Evolutionary conservation across 345 rosid genomes (phyloP).

Genomic region (Garcia nutans): DNA sequence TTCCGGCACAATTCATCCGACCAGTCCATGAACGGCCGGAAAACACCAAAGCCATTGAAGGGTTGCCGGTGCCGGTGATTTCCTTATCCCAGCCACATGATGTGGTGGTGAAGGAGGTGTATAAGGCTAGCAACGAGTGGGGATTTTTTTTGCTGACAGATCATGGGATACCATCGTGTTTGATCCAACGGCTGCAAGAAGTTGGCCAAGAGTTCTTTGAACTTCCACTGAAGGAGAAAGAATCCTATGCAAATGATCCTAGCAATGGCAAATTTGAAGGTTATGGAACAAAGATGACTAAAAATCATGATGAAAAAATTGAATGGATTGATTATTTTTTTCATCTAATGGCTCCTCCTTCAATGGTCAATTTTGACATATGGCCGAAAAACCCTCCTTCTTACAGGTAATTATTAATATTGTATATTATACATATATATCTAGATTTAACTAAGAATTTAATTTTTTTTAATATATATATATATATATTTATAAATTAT

Average conservation of each 20-base stretch:
- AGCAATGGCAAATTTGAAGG: constrained; percentile 42
- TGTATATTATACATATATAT: no score
- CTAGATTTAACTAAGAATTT: no score
- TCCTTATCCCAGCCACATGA: constrained; percentile 34
- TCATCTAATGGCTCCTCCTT: constrained; percentile 39
- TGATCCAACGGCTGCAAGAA: constrained; percentile 37
- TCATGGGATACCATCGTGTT: constrained; percentile 34
- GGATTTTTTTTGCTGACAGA: constrained; percentile 41
- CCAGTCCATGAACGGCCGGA: constrained; percentile 43
- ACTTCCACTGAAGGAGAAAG: constrained; percentile 45
- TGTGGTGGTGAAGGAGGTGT: constrained; percentile 15
- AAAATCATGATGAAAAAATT: constrained; percentile 38
- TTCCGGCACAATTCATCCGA: constrained; percentile 45
- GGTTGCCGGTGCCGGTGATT: constrained; percentile 42
- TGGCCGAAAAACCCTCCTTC: constrained; percentile 48
- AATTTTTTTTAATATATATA: no score
- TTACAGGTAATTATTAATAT: constrained; percentile 21
- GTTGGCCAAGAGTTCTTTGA: constrained; percentile 49
- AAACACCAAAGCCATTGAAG: constrained; percentile 42
- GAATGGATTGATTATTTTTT: constrained; percentile 57
- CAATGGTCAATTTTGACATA: constrained; percentile 29
- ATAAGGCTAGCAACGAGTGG: constrained; percentile 41
- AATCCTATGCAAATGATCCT: constrained; percentile 42
- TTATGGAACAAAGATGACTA: constrained; percentile 54
- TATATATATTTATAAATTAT: no score